Evolutionary conservation across 2,329 filamentous ascomycete species (phyloP).

Genomic region (Laburnicola sp.): DNA sequence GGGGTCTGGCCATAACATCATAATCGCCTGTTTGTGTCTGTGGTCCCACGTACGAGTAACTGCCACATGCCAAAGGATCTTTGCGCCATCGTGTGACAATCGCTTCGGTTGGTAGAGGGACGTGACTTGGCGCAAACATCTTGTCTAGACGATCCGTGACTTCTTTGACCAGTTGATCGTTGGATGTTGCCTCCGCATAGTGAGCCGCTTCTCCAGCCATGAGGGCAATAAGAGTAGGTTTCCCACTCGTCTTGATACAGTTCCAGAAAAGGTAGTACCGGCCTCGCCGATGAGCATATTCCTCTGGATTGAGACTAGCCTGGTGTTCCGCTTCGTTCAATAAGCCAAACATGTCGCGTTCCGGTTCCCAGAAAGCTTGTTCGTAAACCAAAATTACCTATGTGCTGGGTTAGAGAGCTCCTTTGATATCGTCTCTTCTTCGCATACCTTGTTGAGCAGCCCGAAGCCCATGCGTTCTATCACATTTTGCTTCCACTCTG

Average conservation of each 20-base stretch:
- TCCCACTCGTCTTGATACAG: slow-evolving; percentile 82
- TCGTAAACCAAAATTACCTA: slow-evolving; percentile 82
- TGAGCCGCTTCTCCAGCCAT: slow-evolving; percentile 96
- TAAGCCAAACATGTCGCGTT: slow-evolving; percentile 91
- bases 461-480: slow-evolving; percentile 89
- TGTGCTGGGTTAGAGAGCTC: slow-evolving; percentile 14
- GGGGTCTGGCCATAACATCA: slow-evolving; percentile 79
- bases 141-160: slow-evolving; percentile 76
- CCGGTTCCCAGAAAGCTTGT: slow-evolving; percentile 84
- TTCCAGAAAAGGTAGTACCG: slow-evolving; percentile 99
- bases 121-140: slow-evolving; percentile 65
- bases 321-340: slow-evolving; percentile 72
- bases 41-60: slow-evolving; percentile 91
- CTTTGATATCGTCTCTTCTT: not conserved
- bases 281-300: slow-evolving; percentile 79
- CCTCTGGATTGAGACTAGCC: slow-evolving; percentile 73
- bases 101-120: slow-evolving; percentile 80
- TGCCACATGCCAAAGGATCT: slow-evolving; percentile 88
- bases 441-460: slow-evolving; percentile 78
- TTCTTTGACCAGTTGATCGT: slow-evolving; percentile 76
- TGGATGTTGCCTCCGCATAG: slow-evolving; percentile 76
- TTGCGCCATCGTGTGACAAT: slow-evolving; percentile 91
- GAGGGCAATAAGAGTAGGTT: slow-evolving; percentile 82
- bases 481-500: slow-evolving; percentile 78
- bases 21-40: slow-evolving; percentile 85